phyloP scores from a whole-genome alignment of 805 yeast genomes.

The Sungouiozyma intestinalis region DNA sequence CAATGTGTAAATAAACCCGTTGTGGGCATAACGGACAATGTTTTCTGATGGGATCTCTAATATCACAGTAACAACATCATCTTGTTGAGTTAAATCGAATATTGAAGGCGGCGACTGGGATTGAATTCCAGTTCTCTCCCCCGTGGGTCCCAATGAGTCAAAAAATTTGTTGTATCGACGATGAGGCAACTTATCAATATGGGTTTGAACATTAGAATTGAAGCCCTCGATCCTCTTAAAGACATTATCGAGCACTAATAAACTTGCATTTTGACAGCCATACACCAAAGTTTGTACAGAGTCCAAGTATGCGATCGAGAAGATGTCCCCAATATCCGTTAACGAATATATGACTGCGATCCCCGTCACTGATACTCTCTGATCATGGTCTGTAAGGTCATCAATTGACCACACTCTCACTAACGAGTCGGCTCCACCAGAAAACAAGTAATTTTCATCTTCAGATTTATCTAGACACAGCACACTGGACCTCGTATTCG shows the following conservation, averaged over 20 bases:
- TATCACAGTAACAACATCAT: constrained; percentile 23
- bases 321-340: constrained; percentile 88
- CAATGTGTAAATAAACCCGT: constrained; percentile 78
- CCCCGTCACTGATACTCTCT: constrained; percentile 26
- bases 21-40: constrained; percentile 73
- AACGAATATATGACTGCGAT: constrained; percentile 72
- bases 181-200: constrained; percentile 41
- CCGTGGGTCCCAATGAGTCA: constrained; percentile 84
- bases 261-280: constrained; percentile 89
- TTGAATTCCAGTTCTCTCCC: constrained; percentile 26
- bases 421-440: constrained; percentile 86
- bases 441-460: constrained; percentile 51
- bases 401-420: constrained; percentile 75
- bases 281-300: constrained; percentile 52
- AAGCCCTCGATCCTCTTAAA: constrained; percentile 14
- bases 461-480: constrained; percentile 50
- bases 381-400: constrained; percentile 7
- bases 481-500: constrained; percentile 35
- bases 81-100: neutral
- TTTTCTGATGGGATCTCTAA: constrained; percentile 61
- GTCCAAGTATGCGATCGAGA: constrained; percentile 66
- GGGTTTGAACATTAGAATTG: constrained; percentile 10
- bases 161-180: constrained; percentile 74
- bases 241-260: constrained; percentile 52
- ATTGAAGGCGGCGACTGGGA: constrained; percentile 1